phyloP scores from a whole-genome alignment of 2,329 filamentous ascomycete species.

The Aureobasidium uvarum region DNA sequence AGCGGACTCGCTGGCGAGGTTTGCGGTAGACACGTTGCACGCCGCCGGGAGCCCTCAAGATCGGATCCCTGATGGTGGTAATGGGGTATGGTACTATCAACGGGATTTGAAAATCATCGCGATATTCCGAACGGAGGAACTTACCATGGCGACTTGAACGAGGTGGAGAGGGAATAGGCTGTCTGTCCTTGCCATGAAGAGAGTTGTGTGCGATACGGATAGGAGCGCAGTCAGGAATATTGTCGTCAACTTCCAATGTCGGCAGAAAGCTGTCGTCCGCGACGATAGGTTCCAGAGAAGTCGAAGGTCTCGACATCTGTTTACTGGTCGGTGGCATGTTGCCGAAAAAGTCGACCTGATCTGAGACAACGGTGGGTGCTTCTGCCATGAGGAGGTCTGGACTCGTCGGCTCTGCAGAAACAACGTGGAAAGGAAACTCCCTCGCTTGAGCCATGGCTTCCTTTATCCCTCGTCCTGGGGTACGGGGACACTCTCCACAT shows the following conservation, averaged over 20 bases:
- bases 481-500: slow-evolving; percentile 21
- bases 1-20: slow-evolving; percentile 47
- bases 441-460: slow-evolving; percentile 26
- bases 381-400: slow-evolving; percentile 9
- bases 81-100: not conserved
- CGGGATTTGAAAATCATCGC: not conserved
- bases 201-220: not conserved
- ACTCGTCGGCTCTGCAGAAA: slow-evolving; percentile 6
- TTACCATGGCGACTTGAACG: slow-evolving; percentile 21
- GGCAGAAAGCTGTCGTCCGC: not conserved
- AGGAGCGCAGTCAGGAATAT: not conserved
- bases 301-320: slow-evolving; percentile 11
- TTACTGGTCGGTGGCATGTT: not conserved
- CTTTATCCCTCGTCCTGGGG: slow-evolving; percentile 18
- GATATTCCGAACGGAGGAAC: not conserved
- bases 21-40: slow-evolving; percentile 45
- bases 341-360: not conserved
- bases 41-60: slow-evolving; percentile 10
- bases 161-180: not conserved
- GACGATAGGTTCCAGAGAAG: not conserved
- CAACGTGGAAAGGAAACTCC: slow-evolving; percentile 20
- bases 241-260: slow-evolving; percentile 16
- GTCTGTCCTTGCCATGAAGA: slow-evolving; percentile 3
- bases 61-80: slow-evolving; percentile 11
- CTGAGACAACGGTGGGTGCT: not conserved